Percentiles rank a stretch among this genome's conserved stretches.
Conservation (phyloP, 2,329 filamentous ascomycete genomes). For the Calonectria pteridis region DNA sequence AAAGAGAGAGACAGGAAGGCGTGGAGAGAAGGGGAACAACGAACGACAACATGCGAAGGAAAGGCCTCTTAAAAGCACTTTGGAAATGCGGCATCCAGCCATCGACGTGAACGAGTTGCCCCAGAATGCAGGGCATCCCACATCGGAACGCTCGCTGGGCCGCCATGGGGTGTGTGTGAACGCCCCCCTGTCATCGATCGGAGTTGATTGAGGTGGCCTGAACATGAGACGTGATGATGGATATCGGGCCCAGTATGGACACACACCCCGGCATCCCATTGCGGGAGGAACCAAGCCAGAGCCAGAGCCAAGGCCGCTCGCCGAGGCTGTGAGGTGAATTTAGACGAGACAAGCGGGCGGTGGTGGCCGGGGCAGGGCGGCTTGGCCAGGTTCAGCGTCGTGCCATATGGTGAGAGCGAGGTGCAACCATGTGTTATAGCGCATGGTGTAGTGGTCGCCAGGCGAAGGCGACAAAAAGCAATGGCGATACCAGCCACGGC, state of each 20-base stretch:
- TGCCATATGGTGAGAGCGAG: neutral
- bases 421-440: slow-evolving; percentile 6
- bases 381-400: slow-evolving; percentile 3
- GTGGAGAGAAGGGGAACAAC: slow-evolving; percentile 26
- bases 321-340: slow-evolving; percentile 19
- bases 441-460: slow-evolving; percentile 12
- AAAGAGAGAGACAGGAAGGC: slow-evolving; percentile 34
- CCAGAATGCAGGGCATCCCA: slow-evolving; percentile 12
- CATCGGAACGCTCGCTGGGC: slow-evolving; percentile 29
- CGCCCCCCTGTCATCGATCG: slow-evolving; percentile 39
- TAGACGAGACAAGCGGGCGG: slow-evolving; percentile 28
- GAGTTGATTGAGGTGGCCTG: slow-evolving; percentile 41
- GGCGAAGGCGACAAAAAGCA: neutral
- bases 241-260: slow-evolving; percentile 16
- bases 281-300: slow-evolving; percentile 18
- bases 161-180: slow-evolving; percentile 24
- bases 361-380: slow-evolving; percentile 2
- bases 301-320: slow-evolving; percentile 15
- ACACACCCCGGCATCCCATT: slow-evolving; percentile 18
- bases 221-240: slow-evolving; percentile 45
- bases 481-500: neutral
- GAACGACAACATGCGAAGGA: slow-evolving; percentile 21
- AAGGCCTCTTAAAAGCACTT: slow-evolving; percentile 29
- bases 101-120: slow-evolving; percentile 16
- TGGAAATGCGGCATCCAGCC: slow-evolving; percentile 5